Base-by-base conservation (phyloP, 768 basidiomycete species). In the Sporobolomyces phaffii region DNA sequence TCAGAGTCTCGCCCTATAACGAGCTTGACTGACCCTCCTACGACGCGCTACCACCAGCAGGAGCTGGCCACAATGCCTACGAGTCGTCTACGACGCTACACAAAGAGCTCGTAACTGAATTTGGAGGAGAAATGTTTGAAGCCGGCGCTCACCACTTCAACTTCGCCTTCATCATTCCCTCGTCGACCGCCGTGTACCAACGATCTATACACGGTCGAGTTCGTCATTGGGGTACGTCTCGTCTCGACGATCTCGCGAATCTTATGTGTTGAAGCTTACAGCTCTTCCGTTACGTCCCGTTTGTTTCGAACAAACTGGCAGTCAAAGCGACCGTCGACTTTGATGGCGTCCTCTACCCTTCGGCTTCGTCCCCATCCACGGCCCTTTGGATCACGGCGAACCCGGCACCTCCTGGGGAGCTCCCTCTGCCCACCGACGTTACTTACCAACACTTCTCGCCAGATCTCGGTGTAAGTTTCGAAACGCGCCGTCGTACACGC, bases 301-400 rank as follows among this genome's bases (percentile, higher is more conserved):
- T n/a, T n/a, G n/a, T n/a, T n/a, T n/a, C n/a, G n/a, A n/a, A n/a
- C n/a, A n/a, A n/a, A n/a, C n/a, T n/a, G n/a, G n/a, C 62, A 65
- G 69, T 70, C 22, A 70, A 70, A 48, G 69, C 69, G 10, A 48
- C 31, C 0, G 50, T 59, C 43, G 56, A 54, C 8, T 70, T 70
- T 10, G 60, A 61, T 1, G 60, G 56, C 28, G 15, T 29, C 11
- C 36, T 70, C 13, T 33, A 13, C 18, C n/a, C 43, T 10, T 36
- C 44, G 0, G 18, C 65, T 13, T 26, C 47, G 0, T 65, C 64
- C 0, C 2, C 64, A 2, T 61, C 69, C 0, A 53, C 49, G 17
- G 64, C 56, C 1, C 2, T 65, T 9, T 70, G 60, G 60, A 5
- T 70, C 64, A n/a, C 56, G 7, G 56, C 61, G 26, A 65, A 58